phyloP scores from a whole-genome alignment of 306 rosid species.

The Datisca glomerata region DNA sequence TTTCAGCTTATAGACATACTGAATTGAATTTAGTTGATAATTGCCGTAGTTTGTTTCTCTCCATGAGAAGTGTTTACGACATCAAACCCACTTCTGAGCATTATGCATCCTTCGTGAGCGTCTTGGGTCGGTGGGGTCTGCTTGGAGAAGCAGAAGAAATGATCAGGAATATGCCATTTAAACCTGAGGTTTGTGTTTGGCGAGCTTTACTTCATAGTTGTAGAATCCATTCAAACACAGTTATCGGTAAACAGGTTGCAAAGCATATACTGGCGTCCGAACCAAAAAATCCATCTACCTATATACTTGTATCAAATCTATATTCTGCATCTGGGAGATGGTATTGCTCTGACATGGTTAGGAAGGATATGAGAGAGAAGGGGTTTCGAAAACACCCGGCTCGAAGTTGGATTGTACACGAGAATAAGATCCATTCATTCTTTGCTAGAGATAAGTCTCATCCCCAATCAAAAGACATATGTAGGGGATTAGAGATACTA shows the following conservation, averaged over 20 bases:
- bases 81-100: slow-evolving; percentile 55
- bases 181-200: slow-evolving; percentile 57
- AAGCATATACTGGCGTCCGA: slow-evolving; percentile 50
- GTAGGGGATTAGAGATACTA: slow-evolving; percentile 65
- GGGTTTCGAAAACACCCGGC: slow-evolving; percentile 71
- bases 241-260: slow-evolving; percentile 41
- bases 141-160: slow-evolving; percentile 75
- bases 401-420: slow-evolving; percentile 59
- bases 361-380: slow-evolving; percentile 55
- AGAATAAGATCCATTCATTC: slow-evolving; percentile 58
- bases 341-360: slow-evolving; percentile 57
- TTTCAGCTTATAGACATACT: slow-evolving; percentile 67
- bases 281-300: slow-evolving; percentile 62
- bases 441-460: slow-evolving; percentile 78
- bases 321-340: slow-evolving; percentile 87
- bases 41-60: slow-evolving; percentile 45
- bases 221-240: slow-evolving; percentile 36
- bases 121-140: slow-evolving; percentile 78
- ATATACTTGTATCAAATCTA: slow-evolving; percentile 68
- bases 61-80: slow-evolving; percentile 36
- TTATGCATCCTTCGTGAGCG: slow-evolving; percentile 59
- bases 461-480: slow-evolving; percentile 60
- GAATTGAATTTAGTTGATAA: slow-evolving; percentile 47
- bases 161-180: slow-evolving; percentile 40
- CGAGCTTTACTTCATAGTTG: slow-evolving; percentile 77